These are phyloP conservation scores for Nelumbo lutea DNA, from an alignment of 164 flowering plant species.

Conservation along the genomic window DNA sequence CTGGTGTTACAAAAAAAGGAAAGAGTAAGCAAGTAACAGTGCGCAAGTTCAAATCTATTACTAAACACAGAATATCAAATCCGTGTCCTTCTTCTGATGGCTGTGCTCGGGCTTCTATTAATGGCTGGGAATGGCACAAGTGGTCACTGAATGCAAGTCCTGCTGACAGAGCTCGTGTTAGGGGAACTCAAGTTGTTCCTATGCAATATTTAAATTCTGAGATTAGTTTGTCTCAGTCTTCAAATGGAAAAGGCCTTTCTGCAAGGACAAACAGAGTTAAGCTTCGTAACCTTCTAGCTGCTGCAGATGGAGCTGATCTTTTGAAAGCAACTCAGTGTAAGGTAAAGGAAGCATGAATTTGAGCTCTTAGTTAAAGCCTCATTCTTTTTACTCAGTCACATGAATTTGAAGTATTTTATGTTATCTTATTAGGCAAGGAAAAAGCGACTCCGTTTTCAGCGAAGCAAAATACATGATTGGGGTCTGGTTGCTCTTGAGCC, in stretches of 20 bases:
- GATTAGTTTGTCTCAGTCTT: constrained; percentile 30
- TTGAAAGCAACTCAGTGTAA: constrained; percentile 81
- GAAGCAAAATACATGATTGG: constrained; percentile 99
- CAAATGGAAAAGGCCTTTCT: constrained; percentile 69
- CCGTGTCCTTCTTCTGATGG: constrained; percentile 68
- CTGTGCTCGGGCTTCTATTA: constrained; percentile 88
- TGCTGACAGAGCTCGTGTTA: constrained; percentile 63
- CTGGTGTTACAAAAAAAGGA: constrained; percentile 24
- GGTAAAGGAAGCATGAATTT: constrained; percentile 35
- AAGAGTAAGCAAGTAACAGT: constrained; percentile 19
- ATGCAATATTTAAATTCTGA: constrained; percentile 34
- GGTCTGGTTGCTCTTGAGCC: constrained; percentile 94
- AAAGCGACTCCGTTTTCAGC: constrained; percentile 84
- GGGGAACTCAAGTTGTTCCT: constrained; percentile 43
- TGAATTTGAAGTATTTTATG: constrained; percentile 3
- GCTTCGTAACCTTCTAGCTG: constrained; percentile 89
- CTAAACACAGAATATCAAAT: constrained; percentile 27
- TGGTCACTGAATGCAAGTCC: constrained; percentile 82
- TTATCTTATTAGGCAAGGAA: constrained; percentile 75
- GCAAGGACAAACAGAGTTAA: constrained; percentile 96
- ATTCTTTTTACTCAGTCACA: neutral
- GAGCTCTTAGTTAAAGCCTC: neutral
- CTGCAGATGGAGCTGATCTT: constrained; percentile 96
- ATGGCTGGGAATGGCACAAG: constrained; percentile 96
- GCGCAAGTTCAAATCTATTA: constrained; percentile 25